Conservation (phyloP, 164 flowering plant species). For the Umbilicus rupestris region DNA sequence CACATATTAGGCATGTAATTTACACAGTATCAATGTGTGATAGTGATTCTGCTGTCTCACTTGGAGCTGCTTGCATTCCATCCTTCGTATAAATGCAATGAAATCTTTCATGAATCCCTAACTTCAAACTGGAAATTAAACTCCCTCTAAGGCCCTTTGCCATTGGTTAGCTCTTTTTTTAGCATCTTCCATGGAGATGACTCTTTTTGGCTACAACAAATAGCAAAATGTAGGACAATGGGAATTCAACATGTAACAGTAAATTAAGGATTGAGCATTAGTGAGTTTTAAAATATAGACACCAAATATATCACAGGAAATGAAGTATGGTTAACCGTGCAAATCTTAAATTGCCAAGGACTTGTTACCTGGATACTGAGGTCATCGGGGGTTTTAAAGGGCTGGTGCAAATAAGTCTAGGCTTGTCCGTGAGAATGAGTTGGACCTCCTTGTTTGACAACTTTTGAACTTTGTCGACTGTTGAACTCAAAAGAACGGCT, state of each 20-base stretch:
- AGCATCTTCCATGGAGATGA: conserved; percentile 72
- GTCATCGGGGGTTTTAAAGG: conserved; percentile 72
- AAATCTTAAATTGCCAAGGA: conserved; percentile 77
- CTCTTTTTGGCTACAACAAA: conserved; percentile 76
- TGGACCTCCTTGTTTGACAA: conserved; percentile 93
- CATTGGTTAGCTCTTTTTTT: conserved; percentile 91
- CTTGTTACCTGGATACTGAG: conserved; percentile 70
- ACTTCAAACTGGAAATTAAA: not conserved
- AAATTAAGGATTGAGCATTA: not conserved
- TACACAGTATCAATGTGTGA: not conserved
- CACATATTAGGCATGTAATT: not conserved
- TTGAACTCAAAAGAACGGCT: conserved; percentile 88
- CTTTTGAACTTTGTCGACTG: conserved; percentile 79
- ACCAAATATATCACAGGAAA: not conserved
- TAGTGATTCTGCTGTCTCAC: not conserved
- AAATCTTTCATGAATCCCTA: not conserved
- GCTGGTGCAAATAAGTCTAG: conserved; percentile 77
- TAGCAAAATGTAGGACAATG: not conserved
- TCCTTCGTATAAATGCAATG: not conserved
- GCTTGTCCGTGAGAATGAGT: conserved; percentile 94
- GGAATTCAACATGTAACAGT: not conserved
- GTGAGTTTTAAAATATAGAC: not conserved
- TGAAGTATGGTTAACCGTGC: conserved; percentile 43
- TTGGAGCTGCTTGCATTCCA: not conserved
- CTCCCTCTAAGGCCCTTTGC: conserved; percentile 81